Percentiles rank a stretch among this genome's conserved stretches.
These are phyloP conservation scores for Globisporangium camurandrum DNA, from an alignment of 352 stramenopile genomes.

Conservation along the genomic window DNA sequence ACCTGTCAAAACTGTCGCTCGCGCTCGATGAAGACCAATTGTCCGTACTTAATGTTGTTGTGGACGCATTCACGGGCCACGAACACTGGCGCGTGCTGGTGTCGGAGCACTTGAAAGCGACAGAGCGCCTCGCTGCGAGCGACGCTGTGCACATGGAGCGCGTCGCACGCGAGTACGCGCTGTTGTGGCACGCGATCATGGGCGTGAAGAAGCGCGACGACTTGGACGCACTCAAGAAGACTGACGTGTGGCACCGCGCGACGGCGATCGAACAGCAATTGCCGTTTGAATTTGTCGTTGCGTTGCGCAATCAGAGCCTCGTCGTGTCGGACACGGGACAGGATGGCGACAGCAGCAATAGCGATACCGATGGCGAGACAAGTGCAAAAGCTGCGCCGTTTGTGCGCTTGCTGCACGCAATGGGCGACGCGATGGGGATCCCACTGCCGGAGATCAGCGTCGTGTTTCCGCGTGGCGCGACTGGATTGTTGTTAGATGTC, in stretches of 20 bases:
- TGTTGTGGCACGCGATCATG: slow-evolving; percentile 58
- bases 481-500: slow-evolving; percentile 54
- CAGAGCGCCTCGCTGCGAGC: slow-evolving; percentile 37
- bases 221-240: slow-evolving; percentile 59
- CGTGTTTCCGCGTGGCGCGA: slow-evolving; percentile 49
- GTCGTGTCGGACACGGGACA: slow-evolving; percentile 34
- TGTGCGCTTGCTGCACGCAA: slow-evolving; percentile 47
- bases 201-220: slow-evolving; percentile 64
- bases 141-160: slow-evolving; percentile 32
- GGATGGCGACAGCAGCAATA: no score
- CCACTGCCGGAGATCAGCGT: slow-evolving; percentile 78
- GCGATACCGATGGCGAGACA: slow-evolving; percentile 7
- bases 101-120: slow-evolving; percentile 56
- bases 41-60: slow-evolving; percentile 62
- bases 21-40: slow-evolving; percentile 82
- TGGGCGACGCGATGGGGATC: slow-evolving; percentile 72
- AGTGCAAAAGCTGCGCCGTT: slow-evolving; percentile 29
- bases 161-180: slow-evolving; percentile 62
- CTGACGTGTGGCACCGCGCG: slow-evolving; percentile 38
- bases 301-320: slow-evolving; percentile 61
- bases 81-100: slow-evolving; percentile 70
- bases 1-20: slow-evolving; percentile 70
- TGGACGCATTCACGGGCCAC: slow-evolving; percentile 64
- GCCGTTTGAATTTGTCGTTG: slow-evolving; percentile 67
- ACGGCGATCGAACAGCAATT: slow-evolving; percentile 60